A percentile compares a stretch with the other conserved stretches of the same genome.
Evolutionary conservation across 495 filamentous ascomycete genomes (phyloP).

Genomic region (Cudoniella acicularis): DNA sequence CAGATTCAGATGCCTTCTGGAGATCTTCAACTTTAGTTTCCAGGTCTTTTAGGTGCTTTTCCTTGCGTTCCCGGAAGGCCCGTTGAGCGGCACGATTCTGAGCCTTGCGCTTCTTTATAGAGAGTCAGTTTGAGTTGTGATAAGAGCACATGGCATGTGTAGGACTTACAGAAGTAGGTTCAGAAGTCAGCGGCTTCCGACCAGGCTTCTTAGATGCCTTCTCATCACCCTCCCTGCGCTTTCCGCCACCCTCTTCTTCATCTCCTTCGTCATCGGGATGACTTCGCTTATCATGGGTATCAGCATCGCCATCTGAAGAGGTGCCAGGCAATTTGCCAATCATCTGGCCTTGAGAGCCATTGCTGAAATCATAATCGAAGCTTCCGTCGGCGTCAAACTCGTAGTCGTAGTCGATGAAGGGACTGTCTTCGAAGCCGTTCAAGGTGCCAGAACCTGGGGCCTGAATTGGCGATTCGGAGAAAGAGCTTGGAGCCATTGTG

Average conservation of each 20-base stretch:
- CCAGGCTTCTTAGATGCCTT: conserved; percentile 88
- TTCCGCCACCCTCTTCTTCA: conserved; percentile 65
- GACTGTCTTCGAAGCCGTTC: conserved; percentile 62
- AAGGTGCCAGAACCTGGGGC: conserved; percentile 40
- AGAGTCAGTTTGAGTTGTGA: not conserved
- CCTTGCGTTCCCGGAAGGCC: conserved; percentile 96
- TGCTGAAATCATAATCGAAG: conserved; percentile 60
- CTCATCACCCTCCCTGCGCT: conserved; percentile 75
- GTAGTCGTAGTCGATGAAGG: conserved; percentile 76
- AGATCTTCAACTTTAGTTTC: conserved; percentile 92
- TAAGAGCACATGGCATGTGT: not conserved
- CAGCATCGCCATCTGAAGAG: conserved; percentile 54
- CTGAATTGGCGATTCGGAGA: conserved; percentile 51
- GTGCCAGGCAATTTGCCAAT: conserved; percentile 71
- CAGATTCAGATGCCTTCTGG: conserved; percentile 77
- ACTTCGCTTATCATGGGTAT: conserved; percentile 79
- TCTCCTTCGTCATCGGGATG: conserved; percentile 66
- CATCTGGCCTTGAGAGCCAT: conserved; percentile 53
- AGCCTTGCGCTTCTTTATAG: conserved; percentile 86
- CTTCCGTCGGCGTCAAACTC: conserved; percentile 62
- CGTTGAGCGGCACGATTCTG: conserved; percentile 96
- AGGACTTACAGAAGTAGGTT: conserved; percentile 85
- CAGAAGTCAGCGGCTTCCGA: conserved; percentile 89
- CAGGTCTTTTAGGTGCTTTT: conserved; percentile 93
- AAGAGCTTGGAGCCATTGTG: conserved; percentile 45